Percentiles rank a stretch among this genome's conserved stretches.
phyloP scores from a whole-genome alignment of 306 rosid species.

The Vicia sativa region DNA sequence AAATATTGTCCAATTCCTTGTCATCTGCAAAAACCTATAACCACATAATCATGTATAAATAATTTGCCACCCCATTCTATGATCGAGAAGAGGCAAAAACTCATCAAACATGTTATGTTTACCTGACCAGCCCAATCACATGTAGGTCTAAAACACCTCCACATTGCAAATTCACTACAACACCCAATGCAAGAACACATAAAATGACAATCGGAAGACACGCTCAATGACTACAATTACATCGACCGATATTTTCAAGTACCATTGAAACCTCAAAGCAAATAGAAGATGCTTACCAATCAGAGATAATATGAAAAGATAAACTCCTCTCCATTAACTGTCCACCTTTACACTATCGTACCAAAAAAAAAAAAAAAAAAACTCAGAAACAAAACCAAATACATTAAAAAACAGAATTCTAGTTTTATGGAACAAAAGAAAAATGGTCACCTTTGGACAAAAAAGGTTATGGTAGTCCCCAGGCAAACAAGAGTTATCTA shows the following conservation, averaged over 20 bases:
- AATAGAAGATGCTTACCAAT: conserved; percentile 54
- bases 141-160: conserved; percentile 79
- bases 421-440: not conserved
- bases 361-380: conserved; percentile 34
- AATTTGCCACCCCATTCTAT: conserved; percentile 27
- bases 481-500: conserved; percentile 59
- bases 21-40: conserved; percentile 67
- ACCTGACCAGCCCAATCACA: conserved; percentile 92
- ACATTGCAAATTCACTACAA: conserved; percentile 78
- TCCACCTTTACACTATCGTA: conserved; percentile 83
- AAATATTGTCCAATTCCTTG: conserved; percentile 40
- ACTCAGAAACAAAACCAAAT: conserved; percentile 17
- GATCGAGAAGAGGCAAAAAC: conserved; percentile 29
- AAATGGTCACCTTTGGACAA: conserved; percentile 74
- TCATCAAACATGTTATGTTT: conserved; percentile 38
- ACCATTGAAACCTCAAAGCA: conserved; percentile 7
- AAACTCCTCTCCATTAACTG: conserved; percentile 74
- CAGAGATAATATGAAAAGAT: conserved; percentile 72
- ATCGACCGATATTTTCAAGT: not conserved
- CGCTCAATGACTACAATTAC: not conserved
- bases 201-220: not conserved
- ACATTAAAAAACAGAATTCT: conserved; percentile 14
- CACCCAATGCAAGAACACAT: conserved; percentile 31
- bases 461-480: conserved; percentile 60
- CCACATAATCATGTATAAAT: conserved; percentile 35